Percentiles rank a stretch among this genome's conserved stretches.
These are phyloP conservation scores for Coemansia umbellata DNA, from an alignment of 192 early-diverging fungal genomes.

Conservation along the genomic window DNA sequence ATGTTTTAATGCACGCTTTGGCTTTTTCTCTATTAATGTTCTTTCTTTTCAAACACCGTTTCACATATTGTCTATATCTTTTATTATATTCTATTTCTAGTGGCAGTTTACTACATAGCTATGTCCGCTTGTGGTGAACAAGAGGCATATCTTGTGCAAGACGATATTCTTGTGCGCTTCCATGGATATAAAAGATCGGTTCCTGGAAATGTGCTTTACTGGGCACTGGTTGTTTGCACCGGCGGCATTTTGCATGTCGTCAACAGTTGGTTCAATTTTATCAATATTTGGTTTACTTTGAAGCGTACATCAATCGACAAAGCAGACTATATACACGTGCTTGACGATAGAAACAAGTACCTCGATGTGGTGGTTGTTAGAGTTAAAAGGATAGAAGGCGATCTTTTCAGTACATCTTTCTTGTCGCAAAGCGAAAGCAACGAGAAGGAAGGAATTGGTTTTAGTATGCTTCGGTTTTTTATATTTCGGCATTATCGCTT, in stretches of 20 bases:
- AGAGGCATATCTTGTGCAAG: constrained; percentile 9
- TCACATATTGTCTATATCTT: too few species aligned
- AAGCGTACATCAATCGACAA: background rate
- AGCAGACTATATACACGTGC: constrained; percentile 14
- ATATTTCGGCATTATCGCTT: constrained; percentile 41
- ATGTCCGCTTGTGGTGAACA: too few species aligned
- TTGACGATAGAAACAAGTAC: constrained; percentile 13
- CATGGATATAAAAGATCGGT: constrained; percentile 7
- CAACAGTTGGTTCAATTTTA: constrained; percentile 18
- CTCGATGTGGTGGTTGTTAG: constrained; percentile 13
- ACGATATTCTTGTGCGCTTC: constrained; percentile 6
- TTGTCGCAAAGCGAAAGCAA: background rate
- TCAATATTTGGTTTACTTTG: constrained; percentile 13
- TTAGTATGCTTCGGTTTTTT: constrained; percentile 12
- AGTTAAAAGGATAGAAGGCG: background rate
- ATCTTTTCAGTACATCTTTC: constrained; percentile 4
- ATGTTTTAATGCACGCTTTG: too few species aligned
- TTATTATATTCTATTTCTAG: too few species aligned
- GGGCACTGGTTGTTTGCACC: constrained; percentile 15
- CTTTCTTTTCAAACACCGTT: too few species aligned
- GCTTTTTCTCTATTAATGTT: too few species aligned
- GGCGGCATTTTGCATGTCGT: constrained; percentile 21
- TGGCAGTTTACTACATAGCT: too few species aligned
- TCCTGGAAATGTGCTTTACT: constrained; percentile 12
- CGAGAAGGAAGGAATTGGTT: background rate